Evolutionary conservation across 495 filamentous ascomycete species (phyloP), one percentile per base, ranked within the genome.

Genomic region (Parathielavia hyrcaniae): DNA sequence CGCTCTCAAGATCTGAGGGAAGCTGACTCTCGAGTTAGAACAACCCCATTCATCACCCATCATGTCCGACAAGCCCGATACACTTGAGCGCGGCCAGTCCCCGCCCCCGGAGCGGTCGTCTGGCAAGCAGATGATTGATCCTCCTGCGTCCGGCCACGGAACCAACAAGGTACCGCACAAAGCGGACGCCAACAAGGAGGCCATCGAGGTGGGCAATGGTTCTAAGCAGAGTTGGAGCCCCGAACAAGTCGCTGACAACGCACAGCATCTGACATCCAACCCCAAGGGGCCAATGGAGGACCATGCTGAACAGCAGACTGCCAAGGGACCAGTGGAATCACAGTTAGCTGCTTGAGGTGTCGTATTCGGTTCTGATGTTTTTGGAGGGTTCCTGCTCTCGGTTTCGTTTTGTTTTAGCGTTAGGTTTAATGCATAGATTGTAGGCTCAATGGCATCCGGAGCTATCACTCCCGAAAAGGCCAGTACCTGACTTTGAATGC

Each of bases 91-190:
- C 70, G 86, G 85, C 63, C 83, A 96, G 69, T 97, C 92, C 11
- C 92, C 92, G 14, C 74, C 83, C 17, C 89, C 88, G 10, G 86
- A 90, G 74, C 50, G 64, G 50, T 86, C 88, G 67, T 68, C 78
- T n/a, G 82, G 79, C 53, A 69, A 73, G 34, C 91, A 97, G 71
- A 73, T 82, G 47, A 68, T 76, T 39, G 82, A 81, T 7, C 63
- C 77, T 4, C 76, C 78, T 0, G 81, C 73, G 36, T 72, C 75
- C 44, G 84, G 89, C 61, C 78, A 86, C 61, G 81, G 80, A 32
- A 68, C 69, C 20, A 66, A 79, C 47, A 70, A 70, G 7, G 65
- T 64, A 40, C 67, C 76, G n/a, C 65, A 79, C 64, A 79, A 79
- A 67, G 71, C 81, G 57, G 68, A 80, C 41, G 55, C 57, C 17